These are phyloP conservation scores for Echites panduratus DNA, from an alignment of 257 asterid species.

Conservation along the genomic window DNA sequence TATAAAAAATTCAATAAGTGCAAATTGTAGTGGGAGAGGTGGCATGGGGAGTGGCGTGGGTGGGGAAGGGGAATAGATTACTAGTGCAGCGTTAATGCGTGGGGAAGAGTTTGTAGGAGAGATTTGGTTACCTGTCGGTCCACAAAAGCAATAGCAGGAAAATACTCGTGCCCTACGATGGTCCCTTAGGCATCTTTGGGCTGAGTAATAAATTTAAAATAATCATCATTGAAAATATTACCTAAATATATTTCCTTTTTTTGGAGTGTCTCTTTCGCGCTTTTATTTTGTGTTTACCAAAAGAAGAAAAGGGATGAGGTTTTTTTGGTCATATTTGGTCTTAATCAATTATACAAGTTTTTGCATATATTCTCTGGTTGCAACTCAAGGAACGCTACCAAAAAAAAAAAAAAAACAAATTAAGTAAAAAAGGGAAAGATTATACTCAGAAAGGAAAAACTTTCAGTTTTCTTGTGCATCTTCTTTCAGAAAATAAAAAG, in stretches of 20 bases:
- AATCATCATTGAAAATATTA: background rate
- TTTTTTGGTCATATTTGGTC: slow-evolving; percentile 7
- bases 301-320: slow-evolving; percentile 34
- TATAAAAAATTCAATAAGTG: background rate
- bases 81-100: no score
- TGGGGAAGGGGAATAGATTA: no score
- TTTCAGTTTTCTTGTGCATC: background rate
- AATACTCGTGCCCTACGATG: background rate
- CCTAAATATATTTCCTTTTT: slow-evolving; percentile 3
- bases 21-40: background rate
- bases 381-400: background rate
- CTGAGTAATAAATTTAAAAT: background rate
- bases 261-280: slow-evolving; percentile 17
- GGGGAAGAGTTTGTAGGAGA: no score
- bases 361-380: slow-evolving; percentile 7
- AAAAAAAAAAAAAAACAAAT: background rate
- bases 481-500: background rate
- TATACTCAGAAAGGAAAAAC: background rate
- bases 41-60: no score
- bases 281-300: slow-evolving; percentile 27
- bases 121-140: background rate
- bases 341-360: slow-evolving; percentile 14
- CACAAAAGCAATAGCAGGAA: slow-evolving; percentile 3
- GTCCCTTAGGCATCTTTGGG: slow-evolving; percentile 10
- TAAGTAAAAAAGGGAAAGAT: background rate